Conservation (phyloP, 1,284 basidiomycete species). For the Mrakiaceae sp. region DNA sequence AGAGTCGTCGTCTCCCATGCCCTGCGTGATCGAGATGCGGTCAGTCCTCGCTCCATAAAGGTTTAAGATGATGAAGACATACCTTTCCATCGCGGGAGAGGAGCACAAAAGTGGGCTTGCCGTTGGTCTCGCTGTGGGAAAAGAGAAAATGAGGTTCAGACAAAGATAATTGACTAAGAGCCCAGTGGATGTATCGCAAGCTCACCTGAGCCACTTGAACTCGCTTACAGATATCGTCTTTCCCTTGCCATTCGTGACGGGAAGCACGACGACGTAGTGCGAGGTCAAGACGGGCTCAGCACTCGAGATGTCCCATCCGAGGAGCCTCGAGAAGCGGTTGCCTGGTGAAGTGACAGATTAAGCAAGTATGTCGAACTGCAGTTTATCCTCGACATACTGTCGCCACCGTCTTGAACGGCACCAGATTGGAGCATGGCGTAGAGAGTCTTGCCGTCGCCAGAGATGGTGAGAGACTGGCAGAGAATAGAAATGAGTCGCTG, state of each 20-base stretch:
- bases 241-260: slow-evolving; percentile 28
- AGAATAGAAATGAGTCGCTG: background rate
- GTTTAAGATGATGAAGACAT: slow-evolving; percentile 17
- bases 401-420: slow-evolving; percentile 25
- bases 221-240: slow-evolving; percentile 24
- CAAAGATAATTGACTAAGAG: too few relatives aligned
- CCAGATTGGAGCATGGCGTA: slow-evolving; percentile 30
- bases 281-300: slow-evolving; percentile 22
- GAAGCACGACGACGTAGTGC: slow-evolving; percentile 29
- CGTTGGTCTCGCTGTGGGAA: slow-evolving; percentile 4
- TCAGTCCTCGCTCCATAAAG: too few relatives aligned
- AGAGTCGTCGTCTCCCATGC: slow-evolving; percentile 7
- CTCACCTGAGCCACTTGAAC: background rate
- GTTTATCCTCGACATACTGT: background rate
- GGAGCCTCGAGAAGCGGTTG: slow-evolving; percentile 25
- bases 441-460: slow-evolving; percentile 26
- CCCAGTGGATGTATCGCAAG: too few relatives aligned
- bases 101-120: slow-evolving; percentile 26
- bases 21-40: background rate
- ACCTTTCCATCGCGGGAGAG: slow-evolving; percentile 32
- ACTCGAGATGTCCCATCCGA: slow-evolving; percentile 23
- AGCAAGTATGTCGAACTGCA: background rate
- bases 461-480: slow-evolving; percentile 26
- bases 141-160: too few relatives aligned
- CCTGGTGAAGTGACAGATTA: slow-evolving; percentile 3